phyloP scores from a whole-genome alignment of 2,329 filamentous ascomycete species.

The Cadophora luteo-olivacea region DNA sequence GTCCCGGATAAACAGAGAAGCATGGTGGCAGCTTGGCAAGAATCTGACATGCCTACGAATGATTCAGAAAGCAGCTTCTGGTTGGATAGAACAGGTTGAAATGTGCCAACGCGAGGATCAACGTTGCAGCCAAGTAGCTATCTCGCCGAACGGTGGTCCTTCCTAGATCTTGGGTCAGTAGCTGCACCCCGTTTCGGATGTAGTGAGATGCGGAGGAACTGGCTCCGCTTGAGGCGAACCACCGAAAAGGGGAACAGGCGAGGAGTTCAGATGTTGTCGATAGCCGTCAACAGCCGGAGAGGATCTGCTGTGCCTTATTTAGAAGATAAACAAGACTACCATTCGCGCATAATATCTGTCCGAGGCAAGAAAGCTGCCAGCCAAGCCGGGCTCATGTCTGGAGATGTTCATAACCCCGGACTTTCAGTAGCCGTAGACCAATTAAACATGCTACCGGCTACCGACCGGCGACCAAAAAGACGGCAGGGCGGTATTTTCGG shows the following conservation, averaged over 20 bases:
- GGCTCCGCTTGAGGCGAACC: constrained; percentile 1
- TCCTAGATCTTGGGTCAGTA: constrained; percentile 14
- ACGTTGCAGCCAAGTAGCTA: constrained; percentile 7
- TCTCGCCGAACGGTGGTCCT: constrained; percentile 2
- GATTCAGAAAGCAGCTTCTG: background rate
- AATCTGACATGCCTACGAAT: constrained; percentile 11
- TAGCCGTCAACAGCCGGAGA: constrained; percentile 8
- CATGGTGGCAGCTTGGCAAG: constrained; percentile 5
- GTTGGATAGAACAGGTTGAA: background rate
- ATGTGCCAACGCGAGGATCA: constrained; percentile 5
- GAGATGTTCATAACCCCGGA: background rate
- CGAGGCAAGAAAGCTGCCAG: background rate
- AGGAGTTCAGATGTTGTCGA: constrained; percentile 3
- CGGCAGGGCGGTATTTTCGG: background rate
- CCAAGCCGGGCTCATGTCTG: background rate
- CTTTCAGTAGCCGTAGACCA: background rate
- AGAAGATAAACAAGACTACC: background rate
- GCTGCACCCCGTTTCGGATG: background rate
- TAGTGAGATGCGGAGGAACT: constrained; percentile 3
- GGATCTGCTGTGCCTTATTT: background rate
- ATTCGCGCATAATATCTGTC: constrained; percentile 4
- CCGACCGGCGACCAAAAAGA: background rate
- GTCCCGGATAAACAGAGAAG: constrained; percentile 19
- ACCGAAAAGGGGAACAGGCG: constrained; percentile 13
- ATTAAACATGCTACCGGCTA: constrained; percentile 3